Percentiles rank a stretch among this genome's conserved stretches.
Evolutionary conservation across 768 basidiomycete genomes (phyloP).

Genomic region (Exsudoporus frostii): DNA sequence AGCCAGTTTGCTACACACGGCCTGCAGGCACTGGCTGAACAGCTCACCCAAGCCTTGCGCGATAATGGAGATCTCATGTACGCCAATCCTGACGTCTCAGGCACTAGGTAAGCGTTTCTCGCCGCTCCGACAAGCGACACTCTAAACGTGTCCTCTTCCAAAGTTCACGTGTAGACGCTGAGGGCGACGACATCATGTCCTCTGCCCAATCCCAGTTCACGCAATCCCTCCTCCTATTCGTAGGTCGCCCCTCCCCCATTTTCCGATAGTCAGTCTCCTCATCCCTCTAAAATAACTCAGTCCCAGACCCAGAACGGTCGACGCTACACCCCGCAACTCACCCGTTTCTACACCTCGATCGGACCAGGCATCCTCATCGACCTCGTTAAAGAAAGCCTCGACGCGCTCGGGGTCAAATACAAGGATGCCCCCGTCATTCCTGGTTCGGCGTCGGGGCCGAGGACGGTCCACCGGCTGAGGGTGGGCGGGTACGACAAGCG

Average conservation of each 20-base stretch:
- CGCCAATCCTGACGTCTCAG: conserved; percentile 53
- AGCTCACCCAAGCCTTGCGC: conserved; percentile 65
- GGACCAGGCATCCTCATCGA: conserved; percentile 50
- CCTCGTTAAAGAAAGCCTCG: conserved; percentile 54
- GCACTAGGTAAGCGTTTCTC: conserved; percentile 28
- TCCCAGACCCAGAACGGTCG: conserved; percentile 78
- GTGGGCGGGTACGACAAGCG: conserved; percentile 71
- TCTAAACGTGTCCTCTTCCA: neutral
- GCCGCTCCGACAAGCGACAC: neutral
- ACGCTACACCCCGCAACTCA: conserved; percentile 71
- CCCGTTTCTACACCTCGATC: conserved; percentile 73
- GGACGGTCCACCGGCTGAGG: conserved; percentile 39
- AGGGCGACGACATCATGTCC: conserved; percentile 61
- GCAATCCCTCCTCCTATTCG: conserved; percentile 77
- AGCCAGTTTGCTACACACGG: conserved; percentile 63
- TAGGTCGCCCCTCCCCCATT: conserved; percentile 33
- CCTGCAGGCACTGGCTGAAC: conserved; percentile 56
- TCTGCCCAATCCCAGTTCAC: conserved; percentile 73
- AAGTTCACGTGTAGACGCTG: conserved; percentile 39
- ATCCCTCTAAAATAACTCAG: conserved; percentile 35
- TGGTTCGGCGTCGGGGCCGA: conserved; percentile 6
- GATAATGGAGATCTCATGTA: conserved; percentile 72
- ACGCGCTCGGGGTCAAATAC: conserved; percentile 46
- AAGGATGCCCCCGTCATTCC: conserved; percentile 36
- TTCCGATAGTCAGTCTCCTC: neutral